Evolutionary conservation across 2,329 filamentous ascomycete species (phyloP).

Genomic region (Aureobasidium leucospermi): DNA sequence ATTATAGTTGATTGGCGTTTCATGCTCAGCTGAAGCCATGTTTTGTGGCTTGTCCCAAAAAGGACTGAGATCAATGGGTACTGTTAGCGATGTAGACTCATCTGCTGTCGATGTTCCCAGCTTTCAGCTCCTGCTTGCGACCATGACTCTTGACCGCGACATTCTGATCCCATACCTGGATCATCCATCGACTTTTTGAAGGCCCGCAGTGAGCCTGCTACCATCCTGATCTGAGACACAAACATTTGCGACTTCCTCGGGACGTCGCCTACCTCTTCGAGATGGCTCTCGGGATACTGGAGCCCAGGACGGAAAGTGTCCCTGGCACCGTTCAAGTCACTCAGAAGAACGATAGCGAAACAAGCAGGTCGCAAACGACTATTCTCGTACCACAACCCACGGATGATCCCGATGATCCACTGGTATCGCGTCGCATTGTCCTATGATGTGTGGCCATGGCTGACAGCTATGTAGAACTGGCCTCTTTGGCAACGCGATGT

Average conservation of each 20-base stretch:
- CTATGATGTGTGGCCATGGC: background rate
- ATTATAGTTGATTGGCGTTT: background rate
- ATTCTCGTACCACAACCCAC: conserved; percentile 87
- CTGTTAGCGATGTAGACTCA: background rate
- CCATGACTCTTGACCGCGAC: background rate
- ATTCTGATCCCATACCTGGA: background rate
- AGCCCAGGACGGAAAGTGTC: conserved; percentile 61
- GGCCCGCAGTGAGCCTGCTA: background rate
- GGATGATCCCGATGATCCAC: conserved; percentile 82
- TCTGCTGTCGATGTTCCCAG: background rate
- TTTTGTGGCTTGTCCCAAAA: background rate
- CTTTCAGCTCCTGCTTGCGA: background rate
- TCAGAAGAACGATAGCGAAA: conserved; percentile 21
- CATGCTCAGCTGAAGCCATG: conserved; percentile 11
- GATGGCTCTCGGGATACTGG: conserved; percentile 69
- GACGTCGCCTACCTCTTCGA: background rate
- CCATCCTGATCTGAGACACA: background rate
- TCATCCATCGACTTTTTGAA: background rate
- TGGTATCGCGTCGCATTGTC: conserved; percentile 44
- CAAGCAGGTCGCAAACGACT: conserved; percentile 16
- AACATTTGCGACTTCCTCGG: background rate
- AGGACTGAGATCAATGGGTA: background rate
- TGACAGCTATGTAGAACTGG: conserved; percentile 56
- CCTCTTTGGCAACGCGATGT: conserved; percentile 77
- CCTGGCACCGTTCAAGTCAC: conserved; percentile 48